Conservation (phyloP, 768 basidiomycete genomes). For the Polyporus arcularius region DNA sequence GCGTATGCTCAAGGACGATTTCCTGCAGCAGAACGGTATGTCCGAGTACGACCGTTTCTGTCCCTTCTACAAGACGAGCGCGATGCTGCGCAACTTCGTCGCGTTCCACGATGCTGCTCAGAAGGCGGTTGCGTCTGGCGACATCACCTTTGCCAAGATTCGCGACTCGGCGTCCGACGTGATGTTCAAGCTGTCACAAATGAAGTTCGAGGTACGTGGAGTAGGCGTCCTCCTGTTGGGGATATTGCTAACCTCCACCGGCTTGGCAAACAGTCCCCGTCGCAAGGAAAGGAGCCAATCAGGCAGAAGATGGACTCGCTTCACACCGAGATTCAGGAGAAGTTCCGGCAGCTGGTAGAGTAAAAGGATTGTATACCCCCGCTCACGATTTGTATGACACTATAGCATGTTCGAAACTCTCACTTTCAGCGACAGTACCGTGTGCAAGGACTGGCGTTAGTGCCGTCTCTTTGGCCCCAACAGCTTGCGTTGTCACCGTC, state of each 20-base stretch:
- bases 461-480: background rate
- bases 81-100: conserved; percentile 94
- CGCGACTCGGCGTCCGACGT: conserved; percentile 85
- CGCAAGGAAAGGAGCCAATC: conserved; percentile 84
- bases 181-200: conserved; percentile 97
- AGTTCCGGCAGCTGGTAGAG: conserved; percentile 85
- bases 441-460: background rate
- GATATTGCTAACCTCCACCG: conserved; percentile 1
- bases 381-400: conserved; percentile 16
- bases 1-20: conserved; percentile 96
- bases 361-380: conserved; percentile 39
- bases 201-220: conserved; percentile 92
- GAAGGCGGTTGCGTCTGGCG: conserved; percentile 80
- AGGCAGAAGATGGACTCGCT: conserved; percentile 81
- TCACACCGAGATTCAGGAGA: conserved; percentile 86
- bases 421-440: background rate
- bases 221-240: background rate
- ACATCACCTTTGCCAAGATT: conserved; percentile 84
- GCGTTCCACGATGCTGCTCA: conserved; percentile 91
- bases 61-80: conserved; percentile 98
- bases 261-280: conserved; percentile 65
- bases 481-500: too few relatives aligned
- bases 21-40: conserved; percentile 98
- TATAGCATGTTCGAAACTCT: conserved; percentile 1
- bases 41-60: conserved; percentile 97